phyloP scores from a whole-genome alignment of 345 rosid species.

The Acer yangbiense region DNA sequence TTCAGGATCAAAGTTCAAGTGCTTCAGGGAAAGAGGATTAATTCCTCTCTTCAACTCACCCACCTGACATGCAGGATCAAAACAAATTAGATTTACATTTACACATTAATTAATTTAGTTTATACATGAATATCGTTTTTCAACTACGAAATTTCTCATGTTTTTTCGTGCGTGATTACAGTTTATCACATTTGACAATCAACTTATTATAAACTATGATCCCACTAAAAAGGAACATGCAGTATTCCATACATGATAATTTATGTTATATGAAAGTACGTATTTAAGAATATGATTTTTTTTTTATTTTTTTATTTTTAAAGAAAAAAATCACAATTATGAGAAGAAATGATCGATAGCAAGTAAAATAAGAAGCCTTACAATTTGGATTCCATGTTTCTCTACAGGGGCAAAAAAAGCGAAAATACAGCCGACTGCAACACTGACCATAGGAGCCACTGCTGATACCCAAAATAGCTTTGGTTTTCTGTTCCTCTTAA shows the following conservation, averaged over 20 bases:
- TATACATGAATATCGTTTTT: no score
- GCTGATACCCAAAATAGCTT: slow-evolving; percentile 91
- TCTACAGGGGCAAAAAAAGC: slow-evolving; percentile 59
- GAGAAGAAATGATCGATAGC: not conserved
- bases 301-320: no score
- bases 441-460: slow-evolving; percentile 75
- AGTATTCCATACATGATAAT: no score
- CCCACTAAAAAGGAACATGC: no score
- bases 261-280: no score
- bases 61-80: slow-evolving; percentile 45
- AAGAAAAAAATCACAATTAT: not conserved
- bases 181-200: no score
- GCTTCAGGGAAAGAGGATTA: slow-evolving; percentile 62
- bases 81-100: not conserved
- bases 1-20: slow-evolving; percentile 55
- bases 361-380: slow-evolving; percentile 23
- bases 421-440: slow-evolving; percentile 63
- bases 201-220: no score
- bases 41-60: slow-evolving; percentile 75
- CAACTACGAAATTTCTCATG: no score
- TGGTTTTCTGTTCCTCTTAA: slow-evolving; percentile 67
- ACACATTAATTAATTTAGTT: not conserved
- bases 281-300: not conserved
- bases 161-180: no score
- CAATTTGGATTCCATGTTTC: slow-evolving; percentile 69